Conservation (phyloP, 2,329 filamentous ascomycete genomes). For the Laburnicola sp. region DNA sequence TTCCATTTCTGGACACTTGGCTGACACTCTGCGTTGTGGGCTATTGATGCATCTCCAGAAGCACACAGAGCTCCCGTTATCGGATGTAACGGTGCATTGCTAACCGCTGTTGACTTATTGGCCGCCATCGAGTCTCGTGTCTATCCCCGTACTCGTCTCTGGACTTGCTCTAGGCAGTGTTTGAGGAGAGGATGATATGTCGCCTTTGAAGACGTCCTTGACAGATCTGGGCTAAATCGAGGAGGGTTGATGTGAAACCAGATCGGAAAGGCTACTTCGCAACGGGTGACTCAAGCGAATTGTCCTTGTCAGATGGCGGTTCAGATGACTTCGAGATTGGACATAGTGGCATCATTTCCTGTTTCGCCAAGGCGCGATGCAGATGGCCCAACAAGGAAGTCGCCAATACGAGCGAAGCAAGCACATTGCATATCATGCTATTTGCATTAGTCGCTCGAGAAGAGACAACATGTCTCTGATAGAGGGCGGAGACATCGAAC, state of each 20-base stretch:
- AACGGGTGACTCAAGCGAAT: background rate
- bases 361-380: conserved; percentile 24
- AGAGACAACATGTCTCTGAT: conserved; percentile 18
- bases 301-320: conserved; percentile 10
- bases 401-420: conserved; percentile 12
- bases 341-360: conserved; percentile 16
- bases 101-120: no score
- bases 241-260: background rate
- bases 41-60: no score
- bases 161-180: no score
- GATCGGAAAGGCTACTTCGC: background rate
- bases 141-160: no score
- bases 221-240: background rate
- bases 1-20: no score
- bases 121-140: no score
- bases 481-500: conserved; percentile 25
- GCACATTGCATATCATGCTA: conserved; percentile 7
- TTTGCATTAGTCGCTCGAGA: conserved; percentile 3
- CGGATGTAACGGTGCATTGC: no score
- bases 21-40: no score
- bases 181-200: no score
- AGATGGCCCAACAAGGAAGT: conserved; percentile 20
- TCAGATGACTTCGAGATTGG: conserved; percentile 8
- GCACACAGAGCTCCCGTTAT: no score
- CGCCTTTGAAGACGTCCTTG: background rate